Conservation (phyloP, 768 basidiomycete genomes). For the Hygrophoropsis aurantiaca region DNA sequence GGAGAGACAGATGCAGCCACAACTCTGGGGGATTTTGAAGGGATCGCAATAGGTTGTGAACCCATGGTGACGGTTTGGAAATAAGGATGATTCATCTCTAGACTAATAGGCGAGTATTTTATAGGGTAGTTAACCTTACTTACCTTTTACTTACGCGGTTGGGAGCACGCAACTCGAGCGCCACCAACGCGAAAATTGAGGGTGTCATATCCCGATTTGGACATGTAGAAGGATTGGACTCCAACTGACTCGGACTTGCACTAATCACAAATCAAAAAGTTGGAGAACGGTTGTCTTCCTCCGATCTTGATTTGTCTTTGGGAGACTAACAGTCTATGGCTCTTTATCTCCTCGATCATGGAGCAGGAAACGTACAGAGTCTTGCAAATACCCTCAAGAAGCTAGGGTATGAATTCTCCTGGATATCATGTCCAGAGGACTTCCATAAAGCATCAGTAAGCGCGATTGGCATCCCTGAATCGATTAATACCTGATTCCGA, state of each 20-base stretch:
- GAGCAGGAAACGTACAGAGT: constrained; percentile 92
- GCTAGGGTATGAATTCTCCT: constrained; percentile 85
- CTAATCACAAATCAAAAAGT: too few relatives aligned
- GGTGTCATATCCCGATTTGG: too few relatives aligned
- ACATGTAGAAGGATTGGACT: too few relatives aligned
- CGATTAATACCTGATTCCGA: constrained; percentile 9
- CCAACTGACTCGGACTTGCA: too few relatives aligned
- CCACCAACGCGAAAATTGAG: too few relatives aligned
- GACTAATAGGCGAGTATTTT: too few relatives aligned
- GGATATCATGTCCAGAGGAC: constrained; percentile 81
- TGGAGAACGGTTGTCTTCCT: too few relatives aligned
- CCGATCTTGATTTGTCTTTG: too few relatives aligned
- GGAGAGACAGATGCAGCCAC: constrained; percentile 60
- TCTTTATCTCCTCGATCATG: constrained; percentile 94
- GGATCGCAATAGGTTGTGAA: constrained; percentile 45
- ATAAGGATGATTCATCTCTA: constrained; percentile 12
- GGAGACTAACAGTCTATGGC: constrained; percentile 44
- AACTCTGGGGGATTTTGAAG: constrained; percentile 22
- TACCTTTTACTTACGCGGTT: too few relatives aligned
- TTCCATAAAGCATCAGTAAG: constrained; percentile 89
- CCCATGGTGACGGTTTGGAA: constrained; percentile 39
- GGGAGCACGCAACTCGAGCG: too few relatives aligned
- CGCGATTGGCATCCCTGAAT: constrained; percentile 18
- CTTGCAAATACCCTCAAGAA: constrained; percentile 87
- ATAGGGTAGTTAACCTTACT: too few relatives aligned